Conservation (phyloP, 2,329 filamentous ascomycete species). For the Calonectria hawksworthii region DNA sequence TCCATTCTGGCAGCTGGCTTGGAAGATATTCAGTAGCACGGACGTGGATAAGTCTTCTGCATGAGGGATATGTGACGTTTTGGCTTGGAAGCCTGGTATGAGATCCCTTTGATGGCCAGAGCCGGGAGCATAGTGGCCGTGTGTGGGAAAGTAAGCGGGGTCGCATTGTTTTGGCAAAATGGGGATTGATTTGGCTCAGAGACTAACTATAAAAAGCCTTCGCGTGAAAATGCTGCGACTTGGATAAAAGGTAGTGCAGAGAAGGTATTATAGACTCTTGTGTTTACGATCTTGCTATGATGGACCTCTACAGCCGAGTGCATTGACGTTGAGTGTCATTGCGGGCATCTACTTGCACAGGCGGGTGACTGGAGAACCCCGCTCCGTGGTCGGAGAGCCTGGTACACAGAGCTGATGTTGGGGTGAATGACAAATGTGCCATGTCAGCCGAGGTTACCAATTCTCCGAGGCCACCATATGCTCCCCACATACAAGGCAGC, state of each 20-base stretch:
- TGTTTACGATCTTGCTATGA: not conserved
- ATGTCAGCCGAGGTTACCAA: not conserved
- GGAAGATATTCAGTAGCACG: constrained; percentile 24
- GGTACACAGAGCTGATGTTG: not conserved
- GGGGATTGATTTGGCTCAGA: not conserved
- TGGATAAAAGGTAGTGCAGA: not conserved
- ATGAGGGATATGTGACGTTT: not conserved
- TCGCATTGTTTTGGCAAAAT: not conserved
- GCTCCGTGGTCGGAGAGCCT: not conserved
- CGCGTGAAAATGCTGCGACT: not conserved
- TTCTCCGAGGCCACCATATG: not conserved
- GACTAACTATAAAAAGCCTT: not conserved
- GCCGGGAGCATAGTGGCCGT: not conserved
- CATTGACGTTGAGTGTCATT: not conserved
- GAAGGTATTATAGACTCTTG: not conserved
- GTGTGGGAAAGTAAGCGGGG: not conserved
- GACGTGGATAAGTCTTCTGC: constrained; percentile 4
- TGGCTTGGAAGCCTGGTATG: not conserved
- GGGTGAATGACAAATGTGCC: not conserved
- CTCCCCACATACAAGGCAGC: not conserved
- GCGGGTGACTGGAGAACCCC: not conserved
- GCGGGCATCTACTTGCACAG: not conserved
- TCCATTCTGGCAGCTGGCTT: constrained; percentile 26
- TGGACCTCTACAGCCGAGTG: not conserved
- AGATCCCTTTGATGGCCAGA: not conserved